phyloP scores from a whole-genome alignment of 208 protist genomes.

The Angomonas ambiguus region DNA sequence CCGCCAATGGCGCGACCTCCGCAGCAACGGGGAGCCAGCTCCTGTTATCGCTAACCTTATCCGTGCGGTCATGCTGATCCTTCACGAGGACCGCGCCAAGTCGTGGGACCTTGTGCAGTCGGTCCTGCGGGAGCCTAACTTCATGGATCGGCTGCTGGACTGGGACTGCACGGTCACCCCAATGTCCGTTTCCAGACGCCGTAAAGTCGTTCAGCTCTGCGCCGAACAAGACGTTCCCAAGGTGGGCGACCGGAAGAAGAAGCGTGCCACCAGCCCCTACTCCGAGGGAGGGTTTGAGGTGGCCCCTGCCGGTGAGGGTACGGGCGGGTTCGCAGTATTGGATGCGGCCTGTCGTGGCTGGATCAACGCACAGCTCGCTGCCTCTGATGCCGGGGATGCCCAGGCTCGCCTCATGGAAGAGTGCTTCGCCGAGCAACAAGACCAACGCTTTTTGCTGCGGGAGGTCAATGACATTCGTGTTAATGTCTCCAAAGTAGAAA shows the following conservation, averaged over 20 bases:
- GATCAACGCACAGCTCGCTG: conserved; percentile 63
- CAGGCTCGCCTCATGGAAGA: conserved; percentile 54
- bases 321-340: conserved; percentile 18
- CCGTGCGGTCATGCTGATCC: conserved; percentile 57
- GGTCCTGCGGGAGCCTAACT: conserved; percentile 49
- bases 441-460: conserved; percentile 61
- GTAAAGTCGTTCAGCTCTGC: conserved; percentile 41
- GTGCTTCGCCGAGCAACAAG: conserved; percentile 66
- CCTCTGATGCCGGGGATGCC: conserved; percentile 43
- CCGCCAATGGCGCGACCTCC: conserved; percentile 56
- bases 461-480: conserved; percentile 77
- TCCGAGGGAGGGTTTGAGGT: not conserved
- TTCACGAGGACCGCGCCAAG: conserved; percentile 54
- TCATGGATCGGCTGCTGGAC: conserved; percentile 50
- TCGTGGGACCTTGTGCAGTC: conserved; percentile 56
- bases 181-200: conserved; percentile 44
- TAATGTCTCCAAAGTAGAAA: conserved; percentile 41
- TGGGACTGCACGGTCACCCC: conserved; percentile 69
- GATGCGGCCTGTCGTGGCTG: conserved; percentile 39
- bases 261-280: not conserved
- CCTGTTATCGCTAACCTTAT: conserved; percentile 27
- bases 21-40: conserved; percentile 22
- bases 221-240: conserved; percentile 11
- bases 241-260: not conserved
- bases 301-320: conserved; percentile 7